These are phyloP conservation scores for Lavandula angustifolia DNA, from an alignment of 257 asterid genomes.

Conservation along the genomic window DNA sequence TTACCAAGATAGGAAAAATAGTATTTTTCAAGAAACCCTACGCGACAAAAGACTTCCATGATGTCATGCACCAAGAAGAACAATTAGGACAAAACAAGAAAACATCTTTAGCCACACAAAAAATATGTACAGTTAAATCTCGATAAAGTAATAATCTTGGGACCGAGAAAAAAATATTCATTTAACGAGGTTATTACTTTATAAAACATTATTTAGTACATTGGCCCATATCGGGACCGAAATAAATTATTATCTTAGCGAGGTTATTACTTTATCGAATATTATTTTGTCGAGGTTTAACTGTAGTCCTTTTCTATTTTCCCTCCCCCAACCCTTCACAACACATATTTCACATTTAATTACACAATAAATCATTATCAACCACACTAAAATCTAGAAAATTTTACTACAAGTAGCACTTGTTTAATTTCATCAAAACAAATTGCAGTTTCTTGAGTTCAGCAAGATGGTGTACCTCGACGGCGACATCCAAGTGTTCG, in stretches of 20 bases:
- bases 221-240: no score
- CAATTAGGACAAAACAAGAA: constrained; percentile 16
- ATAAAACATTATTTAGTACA: no score
- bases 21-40: constrained; percentile 1
- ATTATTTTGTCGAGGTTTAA: no score
- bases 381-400: neutral
- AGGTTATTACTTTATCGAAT: no score
- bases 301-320: neutral
- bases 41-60: constrained; percentile 3
- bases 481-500: constrained; percentile 58
- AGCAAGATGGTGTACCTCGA: constrained; percentile 64
- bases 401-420: no score
- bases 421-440: neutral
- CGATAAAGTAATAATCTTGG: no score
- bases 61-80: constrained; percentile 27
- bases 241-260: no score
- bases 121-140: no score
- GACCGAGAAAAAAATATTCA: no score
- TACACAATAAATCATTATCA: neutral
- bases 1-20: neutral
- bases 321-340: neutral
- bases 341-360: neutral
- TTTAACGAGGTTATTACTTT: no score
- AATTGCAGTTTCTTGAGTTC: constrained; percentile 46
- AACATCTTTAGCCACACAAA: constrained; percentile 23